Base-by-base conservation (phyloP, 257 asterid genomes). In the Eucommia ulmoides region DNA sequence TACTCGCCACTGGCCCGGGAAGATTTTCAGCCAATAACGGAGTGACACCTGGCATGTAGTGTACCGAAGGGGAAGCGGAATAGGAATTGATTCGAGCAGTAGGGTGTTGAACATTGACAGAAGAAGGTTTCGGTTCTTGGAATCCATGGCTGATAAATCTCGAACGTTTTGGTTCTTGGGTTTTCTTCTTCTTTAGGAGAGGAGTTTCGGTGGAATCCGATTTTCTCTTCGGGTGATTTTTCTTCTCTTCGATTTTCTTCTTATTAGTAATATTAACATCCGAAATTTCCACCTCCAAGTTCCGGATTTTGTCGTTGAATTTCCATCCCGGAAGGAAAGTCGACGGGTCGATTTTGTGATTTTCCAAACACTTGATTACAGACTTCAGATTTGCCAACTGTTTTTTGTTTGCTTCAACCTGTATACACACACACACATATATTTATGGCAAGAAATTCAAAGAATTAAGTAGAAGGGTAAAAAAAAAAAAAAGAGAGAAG, bases 301-400 rank as follows among this genome's bases (percentile, higher is more conserved):
- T 54, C 46, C 52, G n/a, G 18, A 82, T 80, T 56, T 63, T 69
- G 49, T 75, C 81, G 20, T 53, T 65, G 56, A 88, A 65, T 71
- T 88, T 82, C 93, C 96, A 88, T 35, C 82, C 93, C 0, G 96
- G 71, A 57, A 88, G 73, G 51, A 80, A 62, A 63, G 74, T 62
- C 23, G 79, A 47, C 8, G 74, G 67, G 57, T 88, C 91, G 52
- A 85, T 60, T 3, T 54, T 68, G 59, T 88, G 93, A 57, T 75
- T 61, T 66, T 55, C 78, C 68, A 80, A 61, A 63, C 91, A 80
- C 65, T 62, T 62, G 52, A 61, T 45, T 24, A 84, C 60, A n/a
- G 93, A 74, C 66, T 44, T 77, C 51, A 84, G 63, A 24, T 72
- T 63, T 49, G 61, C 46, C 59, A 88, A 59, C 19, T 75, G 80